Conservation (phyloP, 805 yeast species). For the Candida ficus region DNA sequence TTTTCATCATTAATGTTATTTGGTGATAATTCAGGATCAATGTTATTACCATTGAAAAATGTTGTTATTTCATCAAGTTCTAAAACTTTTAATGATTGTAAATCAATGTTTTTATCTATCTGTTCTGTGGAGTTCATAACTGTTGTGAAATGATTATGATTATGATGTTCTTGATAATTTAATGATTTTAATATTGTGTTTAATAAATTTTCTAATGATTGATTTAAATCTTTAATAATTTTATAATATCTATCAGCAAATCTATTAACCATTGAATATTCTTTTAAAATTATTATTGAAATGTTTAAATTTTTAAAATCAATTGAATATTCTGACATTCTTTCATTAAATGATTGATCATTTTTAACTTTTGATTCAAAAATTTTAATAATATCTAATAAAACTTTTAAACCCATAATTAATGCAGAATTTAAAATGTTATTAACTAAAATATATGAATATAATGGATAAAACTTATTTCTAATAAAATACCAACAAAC, state of each 20-base stretch:
- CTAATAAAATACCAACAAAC: constrained; percentile 17
- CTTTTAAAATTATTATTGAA: background rate
- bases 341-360: background rate
- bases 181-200: background rate
- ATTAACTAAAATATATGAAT: constrained; percentile 26
- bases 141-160: too few species aligned
- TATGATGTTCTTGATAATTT: background rate
- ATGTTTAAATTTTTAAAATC: constrained; percentile 1
- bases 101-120: too few species aligned
- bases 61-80: too few species aligned
- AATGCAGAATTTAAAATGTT: constrained; percentile 27
- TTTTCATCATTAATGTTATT: background rate
- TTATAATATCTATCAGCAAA: background rate
- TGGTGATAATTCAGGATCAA: background rate
- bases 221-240: background rate
- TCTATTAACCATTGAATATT: background rate
- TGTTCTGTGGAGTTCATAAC: too few species aligned
- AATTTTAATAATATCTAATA: constrained; percentile 6
- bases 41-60: too few species aligned
- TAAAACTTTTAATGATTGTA: too few species aligned
- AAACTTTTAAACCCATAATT: constrained; percentile 24
- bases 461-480: constrained; percentile 23
- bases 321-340: background rate
- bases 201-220: background rate
- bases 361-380: constrained; percentile 1